Evolutionary conservation across 1,284 basidiomycete species (phyloP).

Genomic region (Fistulinella staudtii): DNA sequence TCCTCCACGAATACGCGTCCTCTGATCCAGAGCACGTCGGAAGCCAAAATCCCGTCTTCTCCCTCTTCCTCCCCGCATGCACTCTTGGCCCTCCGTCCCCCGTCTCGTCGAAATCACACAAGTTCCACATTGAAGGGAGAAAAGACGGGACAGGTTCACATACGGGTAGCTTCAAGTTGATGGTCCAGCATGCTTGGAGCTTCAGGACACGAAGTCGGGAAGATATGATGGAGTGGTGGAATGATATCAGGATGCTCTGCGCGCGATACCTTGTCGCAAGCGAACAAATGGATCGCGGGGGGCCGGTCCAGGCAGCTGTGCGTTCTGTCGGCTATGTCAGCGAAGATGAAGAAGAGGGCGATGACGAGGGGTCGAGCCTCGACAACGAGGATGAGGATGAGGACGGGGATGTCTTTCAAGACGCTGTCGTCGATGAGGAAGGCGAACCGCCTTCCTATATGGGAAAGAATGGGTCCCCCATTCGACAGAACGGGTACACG

Average conservation of each 20-base stretch:
- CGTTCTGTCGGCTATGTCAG: conserved; percentile 81
- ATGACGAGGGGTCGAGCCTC: conserved; percentile 66
- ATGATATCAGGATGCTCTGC: conserved; percentile 95
- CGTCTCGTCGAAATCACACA: conserved; percentile 73
- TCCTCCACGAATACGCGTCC: conserved; percentile 87
- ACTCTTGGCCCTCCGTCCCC: conserved; percentile 92
- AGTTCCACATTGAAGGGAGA: conserved; percentile 95
- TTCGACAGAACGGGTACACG: conserved; percentile 41
- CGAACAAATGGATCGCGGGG: conserved; percentile 90
- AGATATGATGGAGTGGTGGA: conserved; percentile 99
- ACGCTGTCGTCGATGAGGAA: conserved; percentile 39
- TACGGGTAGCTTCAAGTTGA: conserved; percentile 43
- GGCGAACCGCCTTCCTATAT: conserved; percentile 51
- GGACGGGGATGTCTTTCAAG: conserved; percentile 38
- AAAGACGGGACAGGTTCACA: conserved; percentile 77
- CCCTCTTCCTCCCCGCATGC: conserved; percentile 91
- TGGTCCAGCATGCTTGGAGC: conserved; percentile 73
- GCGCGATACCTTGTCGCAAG: conserved; percentile 94
- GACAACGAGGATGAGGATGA: conserved; percentile 69
- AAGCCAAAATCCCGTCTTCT: conserved; percentile 74
- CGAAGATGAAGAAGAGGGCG: conserved; percentile 66
- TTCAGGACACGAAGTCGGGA: conserved; percentile 90
- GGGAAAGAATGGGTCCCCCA: conserved; percentile 49
- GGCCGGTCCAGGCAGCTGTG: conserved; percentile 92
- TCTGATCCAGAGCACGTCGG: conserved; percentile 66